Evolutionary conservation across 2,329 filamentous ascomycete genomes (phyloP), one percentile per base, ranked within the genome.

Genomic region (Gliomastix tumulicola): DNA sequence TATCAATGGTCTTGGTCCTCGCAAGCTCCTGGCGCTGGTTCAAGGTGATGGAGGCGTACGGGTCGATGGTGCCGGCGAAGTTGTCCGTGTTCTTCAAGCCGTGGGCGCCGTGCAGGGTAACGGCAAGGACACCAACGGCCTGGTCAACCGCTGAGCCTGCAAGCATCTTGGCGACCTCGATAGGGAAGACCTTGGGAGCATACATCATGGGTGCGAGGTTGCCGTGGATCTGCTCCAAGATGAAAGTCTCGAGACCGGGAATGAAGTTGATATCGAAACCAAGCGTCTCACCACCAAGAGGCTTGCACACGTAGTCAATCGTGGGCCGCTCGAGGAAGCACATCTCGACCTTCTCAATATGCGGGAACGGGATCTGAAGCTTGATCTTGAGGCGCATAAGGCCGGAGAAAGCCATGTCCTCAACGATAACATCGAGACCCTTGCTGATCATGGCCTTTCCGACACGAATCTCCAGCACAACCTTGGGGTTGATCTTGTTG

Each of bases 181-280:
- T 92, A 13, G 92, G 92, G 70, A 98, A 98, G 34, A 97, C 88
- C 49, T 98, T 95, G 8, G 92, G 92, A 25, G 80, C 82, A 56
- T 98, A 98, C 88, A 98, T 95, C 84, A 98, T 97, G 0, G 92
- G 94, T 3, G 79, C 84, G 34, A 98, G 66, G 53, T 90, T 96
- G 44, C 84, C 85, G 59, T 98, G 94, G 36, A 98, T 94, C 65
- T 94, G 88, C 50, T 98, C 92, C 56, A 86, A 80, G 50, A 98
- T 98, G 62, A 98, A 98, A 39, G 61, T 76, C 59, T 97, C 89
- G 18, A 98, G 74, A 48, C 90, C 90, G 15, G 92, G 92, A 48
- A 98, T 94, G 62, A 98, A 96, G 66, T 96, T 97, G 71, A 98
- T 97, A 54, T 98, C 92, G 56, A 98, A 96, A 27, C 92, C 92